Evolutionary conservation across 768 basidiomycete genomes (phyloP), one percentile per base, ranked within the genome.

Genomic region (Pulveroboletus frians): DNA sequence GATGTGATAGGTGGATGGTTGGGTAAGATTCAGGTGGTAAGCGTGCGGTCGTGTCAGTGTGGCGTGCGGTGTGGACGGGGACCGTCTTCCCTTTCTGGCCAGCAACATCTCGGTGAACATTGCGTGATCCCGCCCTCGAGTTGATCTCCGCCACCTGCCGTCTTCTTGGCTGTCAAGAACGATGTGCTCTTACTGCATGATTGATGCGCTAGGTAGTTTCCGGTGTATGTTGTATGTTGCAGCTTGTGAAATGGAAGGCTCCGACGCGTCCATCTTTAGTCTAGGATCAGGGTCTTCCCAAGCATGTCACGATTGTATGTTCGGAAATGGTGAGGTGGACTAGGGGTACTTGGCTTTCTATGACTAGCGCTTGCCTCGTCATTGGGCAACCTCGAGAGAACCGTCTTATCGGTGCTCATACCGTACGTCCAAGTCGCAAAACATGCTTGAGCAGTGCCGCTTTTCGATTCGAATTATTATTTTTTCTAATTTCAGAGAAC

Each of bases 401-500:
- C 10, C 29, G 26, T 30, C 35, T 37, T 21, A 29, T 26, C 39
- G 21, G 31, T 9, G 32, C 32, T 23, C 29, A 21, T 7, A 40
- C 23, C 4, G 23, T 26, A 26, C 53, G 44, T 53, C 34, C 47
- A 26, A 48, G 59, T 45, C 23, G 49, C 38, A 37, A 40, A 23
- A 46, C 54, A 18, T 39, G 56, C 43, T 23, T 21, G 42, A 37
- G 44, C 36, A 50, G 52, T 36, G 41, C 50, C 31, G 46, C 51
- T 54, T 64, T 66, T 59, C 53, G 55, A 66, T 51, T 49, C 49
- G 64, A 64, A 66, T 62, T 66, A 57, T 63, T 65, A 56, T 57
- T 54, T 53, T 59, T 60, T 56, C 38, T 47, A 58, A 59, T 65
- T 64, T 58, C 54, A 64, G 50, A 54, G 51, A 62, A 66, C 53